A percentile compares a stretch with the other conserved stretches of the same genome.
These are phyloP conservation scores for Debaryomyces psychrophilus DNA, from an alignment of 1,139 yeast species.

Conservation along the genomic window DNA sequence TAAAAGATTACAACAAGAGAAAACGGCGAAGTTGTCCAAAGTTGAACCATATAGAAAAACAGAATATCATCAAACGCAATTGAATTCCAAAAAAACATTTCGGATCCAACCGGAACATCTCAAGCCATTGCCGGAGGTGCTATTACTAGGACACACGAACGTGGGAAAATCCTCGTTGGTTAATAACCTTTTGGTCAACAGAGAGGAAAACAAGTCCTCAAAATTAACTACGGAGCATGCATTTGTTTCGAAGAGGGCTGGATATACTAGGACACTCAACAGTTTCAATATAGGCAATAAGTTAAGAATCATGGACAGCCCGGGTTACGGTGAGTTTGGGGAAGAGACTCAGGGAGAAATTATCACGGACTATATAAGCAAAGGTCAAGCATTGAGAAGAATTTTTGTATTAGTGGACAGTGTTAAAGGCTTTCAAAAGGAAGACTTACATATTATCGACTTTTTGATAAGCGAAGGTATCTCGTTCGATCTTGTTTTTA, in stretches of 20 bases:
- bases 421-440: slow-evolving; percentile 55
- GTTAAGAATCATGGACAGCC: slow-evolving; percentile 74
- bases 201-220: slow-evolving; percentile 28
- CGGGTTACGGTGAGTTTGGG: slow-evolving; percentile 81
- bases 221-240: slow-evolving; percentile 47
- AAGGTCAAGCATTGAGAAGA: slow-evolving; percentile 55
- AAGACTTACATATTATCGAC: slow-evolving; percentile 58
- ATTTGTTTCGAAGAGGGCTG: slow-evolving; percentile 62
- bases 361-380: slow-evolving; percentile 60
- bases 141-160: slow-evolving; percentile 78
- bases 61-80: slow-evolving; percentile 23
- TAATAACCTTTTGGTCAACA: slow-evolving; percentile 51
- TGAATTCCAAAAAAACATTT: slow-evolving; percentile 27
- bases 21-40: slow-evolving; percentile 15
- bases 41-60: slow-evolving; percentile 26
- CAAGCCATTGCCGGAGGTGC: slow-evolving; percentile 61
- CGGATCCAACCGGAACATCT: slow-evolving; percentile 34
- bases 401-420: slow-evolving; percentile 67
- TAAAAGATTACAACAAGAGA: slow-evolving; percentile 29
- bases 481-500: slow-evolving; percentile 73
- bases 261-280: slow-evolving; percentile 76
- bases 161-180: slow-evolving; percentile 82
- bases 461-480: slow-evolving; percentile 57
- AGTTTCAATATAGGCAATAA: slow-evolving; percentile 68
- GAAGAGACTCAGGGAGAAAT: slow-evolving; percentile 67